Percentiles rank a stretch among this genome's conserved stretches.
phyloP scores from a whole-genome alignment of 352 stramenopile genomes.

The Globisporangium polare region DNA sequence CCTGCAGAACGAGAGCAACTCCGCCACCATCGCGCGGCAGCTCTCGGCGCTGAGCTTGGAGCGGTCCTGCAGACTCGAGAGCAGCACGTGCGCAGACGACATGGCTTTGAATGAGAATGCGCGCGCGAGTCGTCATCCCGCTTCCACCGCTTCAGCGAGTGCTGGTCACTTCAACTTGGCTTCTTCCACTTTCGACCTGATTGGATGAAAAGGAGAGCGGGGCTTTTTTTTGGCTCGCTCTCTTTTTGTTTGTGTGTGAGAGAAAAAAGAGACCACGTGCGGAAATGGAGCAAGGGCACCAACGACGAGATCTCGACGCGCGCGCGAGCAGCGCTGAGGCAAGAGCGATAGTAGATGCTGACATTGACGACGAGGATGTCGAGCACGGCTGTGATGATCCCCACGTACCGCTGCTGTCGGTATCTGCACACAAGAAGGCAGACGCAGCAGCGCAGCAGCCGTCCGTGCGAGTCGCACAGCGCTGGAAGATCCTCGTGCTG shows the following conservation, averaged over 20 bases:
- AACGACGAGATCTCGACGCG: background rate
- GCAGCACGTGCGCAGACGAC: constrained; percentile 40
- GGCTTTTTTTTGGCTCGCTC: background rate
- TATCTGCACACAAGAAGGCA: background rate
- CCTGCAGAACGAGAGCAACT: constrained; percentile 37
- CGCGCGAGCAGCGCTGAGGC: background rate
- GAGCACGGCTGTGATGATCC: background rate
- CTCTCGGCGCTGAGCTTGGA: constrained; percentile 15
- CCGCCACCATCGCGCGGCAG: constrained; percentile 21
- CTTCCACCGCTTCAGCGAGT: background rate
- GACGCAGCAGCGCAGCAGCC: background rate
- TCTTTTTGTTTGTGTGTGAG: too few relatives aligned
- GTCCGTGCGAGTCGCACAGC: background rate
- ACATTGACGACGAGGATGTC: background rate
- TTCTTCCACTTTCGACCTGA: background rate
- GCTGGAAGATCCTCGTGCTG: constrained; percentile 20
- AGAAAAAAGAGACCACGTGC: background rate
- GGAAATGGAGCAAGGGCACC: background rate
- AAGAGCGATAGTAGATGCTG: too few relatives aligned
- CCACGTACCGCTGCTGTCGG: background rate
- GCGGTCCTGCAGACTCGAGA: constrained; percentile 35
- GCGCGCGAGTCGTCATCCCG: too few relatives aligned
- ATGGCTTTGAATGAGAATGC: constrained; percentile 16
- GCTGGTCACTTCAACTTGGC: background rate
- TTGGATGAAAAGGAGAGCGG: background rate